phyloP scores from a whole-genome alignment of 2,329 filamentous ascomycete genomes.

The Camillea tinctor region DNA sequence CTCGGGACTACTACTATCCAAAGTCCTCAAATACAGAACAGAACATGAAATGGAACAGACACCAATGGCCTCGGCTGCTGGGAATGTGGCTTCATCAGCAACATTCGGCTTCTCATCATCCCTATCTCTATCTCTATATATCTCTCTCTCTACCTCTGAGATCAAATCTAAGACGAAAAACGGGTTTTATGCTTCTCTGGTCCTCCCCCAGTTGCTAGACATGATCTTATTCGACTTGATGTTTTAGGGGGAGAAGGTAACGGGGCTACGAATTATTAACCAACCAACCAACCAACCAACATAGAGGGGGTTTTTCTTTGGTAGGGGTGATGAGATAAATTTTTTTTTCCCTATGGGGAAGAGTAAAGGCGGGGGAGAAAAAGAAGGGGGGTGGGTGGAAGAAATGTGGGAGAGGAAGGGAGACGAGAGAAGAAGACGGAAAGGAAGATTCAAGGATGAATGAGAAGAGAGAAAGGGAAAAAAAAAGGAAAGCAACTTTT shows the following conservation, averaged over 20 bases:
- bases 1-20: too few relatives aligned
- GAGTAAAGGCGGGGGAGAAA: neutral
- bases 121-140: neutral
- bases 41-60: too few relatives aligned
- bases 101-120: neutral
- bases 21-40: too few relatives aligned
- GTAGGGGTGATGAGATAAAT: neutral
- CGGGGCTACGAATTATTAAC: neutral
- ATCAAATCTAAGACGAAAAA: too few relatives aligned
- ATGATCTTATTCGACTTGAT: too few relatives aligned
- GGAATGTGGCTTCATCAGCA: conserved; percentile 7
- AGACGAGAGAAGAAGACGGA: conserved; percentile 12
- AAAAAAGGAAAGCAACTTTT: neutral
- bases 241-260: too few relatives aligned
- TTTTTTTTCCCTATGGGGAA: neutral
- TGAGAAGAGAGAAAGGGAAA: conserved; percentile 6
- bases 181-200: too few relatives aligned
- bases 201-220: too few relatives aligned
- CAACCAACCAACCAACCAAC: conserved; percentile 1
- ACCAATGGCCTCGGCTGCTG: neutral
- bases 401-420: conserved; percentile 3
- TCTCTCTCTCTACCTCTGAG: too few relatives aligned
- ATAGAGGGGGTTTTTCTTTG: too few relatives aligned
- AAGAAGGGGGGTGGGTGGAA: neutral
- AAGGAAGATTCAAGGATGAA: conserved; percentile 2